Evolutionary conservation across 164 flowering plant species (phyloP).

Genomic region (Umbilicus rupestris): DNA sequence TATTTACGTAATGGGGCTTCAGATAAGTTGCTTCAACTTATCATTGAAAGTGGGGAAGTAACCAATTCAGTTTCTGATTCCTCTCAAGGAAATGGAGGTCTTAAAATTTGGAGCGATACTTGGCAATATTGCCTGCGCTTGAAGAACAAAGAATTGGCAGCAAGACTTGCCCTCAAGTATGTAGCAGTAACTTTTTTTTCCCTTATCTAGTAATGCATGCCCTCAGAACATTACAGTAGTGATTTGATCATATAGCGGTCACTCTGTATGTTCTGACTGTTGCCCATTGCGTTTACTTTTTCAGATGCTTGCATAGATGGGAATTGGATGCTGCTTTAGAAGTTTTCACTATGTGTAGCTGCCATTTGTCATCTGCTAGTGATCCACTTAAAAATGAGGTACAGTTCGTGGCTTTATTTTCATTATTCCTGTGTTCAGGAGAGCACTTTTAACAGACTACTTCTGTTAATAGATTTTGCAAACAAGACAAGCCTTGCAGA

Average conservation of each 20-base stretch:
- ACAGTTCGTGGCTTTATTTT: slow-evolving; percentile 3
- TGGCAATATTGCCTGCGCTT: slow-evolving; percentile 91
- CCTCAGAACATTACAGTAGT: background rate
- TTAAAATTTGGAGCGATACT: slow-evolving; percentile 57
- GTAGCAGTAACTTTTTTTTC: slow-evolving; percentile 13
- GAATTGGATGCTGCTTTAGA: slow-evolving; percentile 86
- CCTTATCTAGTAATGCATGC: background rate
- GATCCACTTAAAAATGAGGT: slow-evolving; percentile 73
- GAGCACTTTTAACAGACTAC: slow-evolving; percentile 2
- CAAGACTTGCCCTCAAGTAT: slow-evolving; percentile 82
- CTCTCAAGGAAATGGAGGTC: slow-evolving; percentile 37
- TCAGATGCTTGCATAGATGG: slow-evolving; percentile 83
- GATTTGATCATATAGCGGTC: background rate
- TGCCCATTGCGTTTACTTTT: slow-evolving; percentile 4
- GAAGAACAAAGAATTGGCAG: slow-evolving; percentile 86
- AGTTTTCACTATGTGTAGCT: slow-evolving; percentile 93
- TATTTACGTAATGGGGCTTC: slow-evolving; percentile 93
- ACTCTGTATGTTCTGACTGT: background rate
- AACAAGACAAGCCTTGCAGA: slow-evolving; percentile 71
- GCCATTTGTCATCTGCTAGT: slow-evolving; percentile 56
- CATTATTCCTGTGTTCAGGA: background rate
- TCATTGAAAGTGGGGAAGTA: slow-evolving; percentile 73
- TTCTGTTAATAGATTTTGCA: slow-evolving; percentile 51
- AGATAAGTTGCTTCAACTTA: slow-evolving; percentile 74
- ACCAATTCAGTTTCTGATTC: slow-evolving; percentile 28